Evolutionary conservation across 495 filamentous ascomycete species (phyloP), one percentile per base, ranked within the genome.

Genomic region (Pyrenopolyporus hunteri): DNA sequence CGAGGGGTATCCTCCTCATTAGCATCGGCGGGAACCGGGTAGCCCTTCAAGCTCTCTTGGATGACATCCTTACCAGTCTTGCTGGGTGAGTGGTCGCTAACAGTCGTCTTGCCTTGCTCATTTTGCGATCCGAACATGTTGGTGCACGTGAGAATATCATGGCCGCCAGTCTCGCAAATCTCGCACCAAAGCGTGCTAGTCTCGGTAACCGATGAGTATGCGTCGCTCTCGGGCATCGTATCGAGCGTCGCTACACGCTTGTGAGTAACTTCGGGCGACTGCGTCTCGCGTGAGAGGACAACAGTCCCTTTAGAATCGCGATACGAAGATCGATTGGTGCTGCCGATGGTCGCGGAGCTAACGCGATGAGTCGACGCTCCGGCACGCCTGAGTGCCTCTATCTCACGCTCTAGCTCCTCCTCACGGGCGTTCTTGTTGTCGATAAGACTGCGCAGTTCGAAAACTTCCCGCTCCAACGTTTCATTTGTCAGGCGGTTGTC

Each of bases 61-160:
- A 76, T 74, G n/a, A 74, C 72, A 44, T 80, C 78, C 47, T 74
- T 75, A 53, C 78, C 78, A n/a, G 63, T 58, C 60, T 63, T 69
- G 33, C 19, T 31, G 36, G 37, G 47, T 57, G 37, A 13, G 16
- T 62, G 70, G 20, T 61, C 64, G 43, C 43, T 55, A 17, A 19
- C 70, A 44, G 35, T 45, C 57, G 35, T 26, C 42, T 63, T 67
- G 45, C 53, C 54, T 66, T 73, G 74, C 64, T 73, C 70, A 59
- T 66, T 74, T 56, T 72, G 75, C 14, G 74, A 57, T n/a, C 80
- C 85, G 69, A 93, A 92, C 85, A 95, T 91, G 69, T 87, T 94
- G 26, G 90, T 91, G 77, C 93, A 98, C 14, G 87, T 94, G 29
- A 98, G 75, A 58, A 98, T 96, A 62, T 98, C 93, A 64, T 98